Evolutionary conservation across 2,329 filamentous ascomycete genomes (phyloP).

Genomic region (Fusarium sacchari): DNA sequence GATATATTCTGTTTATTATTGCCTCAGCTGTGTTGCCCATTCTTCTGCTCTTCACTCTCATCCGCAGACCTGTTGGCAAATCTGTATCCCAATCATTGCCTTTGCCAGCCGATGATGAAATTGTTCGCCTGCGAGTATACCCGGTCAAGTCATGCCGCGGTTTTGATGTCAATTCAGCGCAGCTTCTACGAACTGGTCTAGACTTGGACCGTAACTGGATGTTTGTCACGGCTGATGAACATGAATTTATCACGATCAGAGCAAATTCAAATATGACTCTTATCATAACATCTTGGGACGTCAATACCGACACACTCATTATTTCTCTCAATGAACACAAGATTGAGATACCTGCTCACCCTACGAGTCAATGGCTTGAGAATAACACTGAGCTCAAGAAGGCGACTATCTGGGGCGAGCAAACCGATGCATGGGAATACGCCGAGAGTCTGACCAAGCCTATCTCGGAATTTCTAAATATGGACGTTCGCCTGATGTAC

Average conservation of each 20-base stretch:
- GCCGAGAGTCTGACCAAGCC: conserved; percentile 58
- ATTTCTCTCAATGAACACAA: conserved; percentile 56
- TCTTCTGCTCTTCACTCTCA: conserved; percentile 14
- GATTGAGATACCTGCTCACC: conserved; percentile 65
- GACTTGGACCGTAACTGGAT: conserved; percentile 74
- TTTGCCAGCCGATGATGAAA: conserved; percentile 35
- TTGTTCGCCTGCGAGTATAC: conserved; percentile 62
- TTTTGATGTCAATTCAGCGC: conserved; percentile 61
- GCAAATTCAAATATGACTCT: conserved; percentile 70
- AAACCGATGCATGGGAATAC: conserved; percentile 68
- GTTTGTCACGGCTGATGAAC: conserved; percentile 64
- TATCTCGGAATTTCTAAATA: conserved; percentile 66
- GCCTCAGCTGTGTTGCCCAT: conserved; percentile 4
- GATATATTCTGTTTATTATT: background rate
- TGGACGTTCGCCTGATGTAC: conserved; percentile 66
- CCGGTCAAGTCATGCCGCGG: conserved; percentile 75
- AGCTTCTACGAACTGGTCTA: conserved; percentile 64
- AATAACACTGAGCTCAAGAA: conserved; percentile 59
- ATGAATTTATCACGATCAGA: conserved; percentile 71
- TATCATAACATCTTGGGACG: conserved; percentile 54
- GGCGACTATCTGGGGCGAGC: conserved; percentile 67
- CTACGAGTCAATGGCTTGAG: conserved; percentile 62
- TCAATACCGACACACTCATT: conserved; percentile 53
- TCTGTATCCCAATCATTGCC: background rate
- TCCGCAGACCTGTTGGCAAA: background rate